Evolutionary conservation across 148 eudicot genomes (phyloP).

Genomic region (Rhododendron molle): DNA sequence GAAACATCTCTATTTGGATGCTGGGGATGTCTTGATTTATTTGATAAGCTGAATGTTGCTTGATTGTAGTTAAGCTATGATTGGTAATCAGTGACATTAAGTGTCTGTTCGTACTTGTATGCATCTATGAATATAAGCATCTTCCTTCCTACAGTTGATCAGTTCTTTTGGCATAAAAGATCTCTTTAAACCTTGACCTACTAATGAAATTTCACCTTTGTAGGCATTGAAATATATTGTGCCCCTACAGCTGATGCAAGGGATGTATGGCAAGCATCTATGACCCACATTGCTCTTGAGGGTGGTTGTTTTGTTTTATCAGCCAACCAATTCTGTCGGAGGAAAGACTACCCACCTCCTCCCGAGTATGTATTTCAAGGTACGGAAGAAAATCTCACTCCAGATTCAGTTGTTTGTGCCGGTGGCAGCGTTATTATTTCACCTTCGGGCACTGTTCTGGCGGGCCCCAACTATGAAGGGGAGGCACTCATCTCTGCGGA

Average conservation of each 20-base stretch:
- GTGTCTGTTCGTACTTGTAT: background rate
- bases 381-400: conserved; percentile 61
- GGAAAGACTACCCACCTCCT: conserved; percentile 91
- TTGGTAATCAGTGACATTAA: background rate
- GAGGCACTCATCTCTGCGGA: conserved; percentile 92
- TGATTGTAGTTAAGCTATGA: background rate
- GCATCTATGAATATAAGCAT: background rate
- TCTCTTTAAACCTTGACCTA: background rate
- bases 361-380: conserved; percentile 70
- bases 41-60: background rate
- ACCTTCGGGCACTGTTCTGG: conserved; percentile 79
- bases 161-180: background rate
- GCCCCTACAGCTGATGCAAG: conserved; percentile 98
- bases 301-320: conserved; percentile 95
- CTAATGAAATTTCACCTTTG: background rate
- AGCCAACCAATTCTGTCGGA: conserved; percentile 79
- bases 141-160: background rate
- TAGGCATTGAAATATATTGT: conserved; percentile 93
- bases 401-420: conserved; percentile 90
- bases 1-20: background rate
- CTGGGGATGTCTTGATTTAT: background rate
- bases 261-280: conserved; percentile 88
- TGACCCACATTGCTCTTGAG: conserved; percentile 95
- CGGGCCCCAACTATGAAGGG: conserved; percentile 87
- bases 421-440: conserved; percentile 95